Conservation (phyloP, 495 filamentous ascomycete genomes). For the Neurospora sp. region DNA sequence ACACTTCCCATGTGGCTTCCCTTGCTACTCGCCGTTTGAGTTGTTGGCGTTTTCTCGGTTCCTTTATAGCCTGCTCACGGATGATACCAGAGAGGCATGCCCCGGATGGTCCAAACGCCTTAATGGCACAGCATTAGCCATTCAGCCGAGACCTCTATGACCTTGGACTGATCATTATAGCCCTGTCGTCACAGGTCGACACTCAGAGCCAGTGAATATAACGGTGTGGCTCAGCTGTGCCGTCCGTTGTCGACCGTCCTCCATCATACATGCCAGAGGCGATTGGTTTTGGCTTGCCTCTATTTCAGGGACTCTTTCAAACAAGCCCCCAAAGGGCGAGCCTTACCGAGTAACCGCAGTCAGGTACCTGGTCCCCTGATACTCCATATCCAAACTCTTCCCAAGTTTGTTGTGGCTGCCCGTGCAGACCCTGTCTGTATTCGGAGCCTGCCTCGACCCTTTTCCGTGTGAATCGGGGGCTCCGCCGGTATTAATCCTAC, state of each 20-base stretch:
- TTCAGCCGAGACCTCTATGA: slow-evolving; percentile 41
- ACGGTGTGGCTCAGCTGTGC: slow-evolving; percentile 40
- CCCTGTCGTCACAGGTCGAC: slow-evolving; percentile 21
- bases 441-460: slow-evolving; percentile 39
- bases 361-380: slow-evolving; percentile 31
- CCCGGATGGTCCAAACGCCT: slow-evolving; percentile 34
- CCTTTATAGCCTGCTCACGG: slow-evolving; percentile 18
- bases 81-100: slow-evolving; percentile 14
- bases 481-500: slow-evolving; percentile 42
- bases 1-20: slow-evolving; percentile 4
- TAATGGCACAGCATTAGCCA: slow-evolving; percentile 43
- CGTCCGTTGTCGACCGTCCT: slow-evolving; percentile 20
- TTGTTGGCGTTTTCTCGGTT: slow-evolving; percentile 15
- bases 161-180: slow-evolving; percentile 31
- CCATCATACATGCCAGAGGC: slow-evolving; percentile 29
- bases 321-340: slow-evolving; percentile 21
- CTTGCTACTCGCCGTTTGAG: slow-evolving; percentile 9
- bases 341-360: slow-evolving; percentile 20
- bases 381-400: slow-evolving; percentile 1
- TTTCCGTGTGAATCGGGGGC: slow-evolving; percentile 34
- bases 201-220: slow-evolving; percentile 9
- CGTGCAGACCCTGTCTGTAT: slow-evolving; percentile 32
- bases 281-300: slow-evolving; percentile 32
- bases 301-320: slow-evolving; percentile 27
- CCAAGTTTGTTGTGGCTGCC: slow-evolving; percentile 22